Conservation (phyloP, 2,329 filamentous ascomycete genomes). For the Botrytis elliptica region DNA sequence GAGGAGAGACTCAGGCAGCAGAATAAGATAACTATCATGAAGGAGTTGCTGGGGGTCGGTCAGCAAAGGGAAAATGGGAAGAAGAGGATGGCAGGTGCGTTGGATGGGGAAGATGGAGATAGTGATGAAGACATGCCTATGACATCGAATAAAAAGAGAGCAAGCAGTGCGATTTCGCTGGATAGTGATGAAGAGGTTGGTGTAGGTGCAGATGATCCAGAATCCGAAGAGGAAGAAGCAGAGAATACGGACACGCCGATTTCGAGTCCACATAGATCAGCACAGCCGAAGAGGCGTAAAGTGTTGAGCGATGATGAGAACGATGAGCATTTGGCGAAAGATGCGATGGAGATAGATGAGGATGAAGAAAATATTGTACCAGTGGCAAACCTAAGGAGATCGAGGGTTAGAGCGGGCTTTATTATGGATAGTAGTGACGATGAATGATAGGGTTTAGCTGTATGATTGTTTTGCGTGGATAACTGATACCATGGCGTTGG, state of each 20-base stretch:
- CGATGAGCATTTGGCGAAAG: conserved; percentile 23
- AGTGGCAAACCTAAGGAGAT: conserved; percentile 34
- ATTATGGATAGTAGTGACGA: conserved; percentile 58
- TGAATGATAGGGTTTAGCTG: conserved; percentile 30
- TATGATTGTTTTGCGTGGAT: neutral
- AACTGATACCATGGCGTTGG: conserved; percentile 20
- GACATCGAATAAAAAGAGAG: conserved; percentile 24
- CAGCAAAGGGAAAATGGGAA: conserved; percentile 26
- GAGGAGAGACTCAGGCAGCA: conserved; percentile 67
- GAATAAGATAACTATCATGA: conserved; percentile 35
- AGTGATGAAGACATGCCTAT: conserved; percentile 36
- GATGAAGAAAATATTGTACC: conserved; percentile 47
- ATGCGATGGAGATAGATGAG: conserved; percentile 34
- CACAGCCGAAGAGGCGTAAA: conserved; percentile 43
- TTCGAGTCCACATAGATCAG: conserved; percentile 42
- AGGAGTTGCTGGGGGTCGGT: conserved; percentile 33
- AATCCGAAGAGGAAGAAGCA: conserved; percentile 38
- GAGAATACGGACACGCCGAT: conserved; percentile 42
- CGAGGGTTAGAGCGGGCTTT: conserved; percentile 52
- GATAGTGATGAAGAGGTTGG: conserved; percentile 37
- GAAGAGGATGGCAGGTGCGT: conserved; percentile 26
- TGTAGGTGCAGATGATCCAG: conserved; percentile 26
- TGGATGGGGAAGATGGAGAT: conserved; percentile 29
- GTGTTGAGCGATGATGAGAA: conserved; percentile 38
- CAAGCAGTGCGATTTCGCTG: conserved; percentile 22